phyloP scores from a whole-genome alignment of 75 land plant genomes.

The Cunninghamia lanceolata region DNA sequence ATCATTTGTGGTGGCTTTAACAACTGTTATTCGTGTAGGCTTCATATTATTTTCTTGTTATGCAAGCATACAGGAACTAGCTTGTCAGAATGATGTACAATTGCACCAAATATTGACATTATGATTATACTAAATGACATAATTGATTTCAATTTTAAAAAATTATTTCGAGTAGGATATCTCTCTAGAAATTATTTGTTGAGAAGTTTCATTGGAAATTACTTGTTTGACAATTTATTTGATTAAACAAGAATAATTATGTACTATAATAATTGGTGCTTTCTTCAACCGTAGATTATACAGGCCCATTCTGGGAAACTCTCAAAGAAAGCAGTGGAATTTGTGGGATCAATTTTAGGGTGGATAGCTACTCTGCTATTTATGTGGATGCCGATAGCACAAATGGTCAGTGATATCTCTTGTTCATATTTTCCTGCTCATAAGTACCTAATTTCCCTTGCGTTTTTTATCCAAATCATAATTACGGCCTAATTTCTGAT shows the following conservation, averaged over 20 bases:
- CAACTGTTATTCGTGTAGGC: constrained; percentile 64
- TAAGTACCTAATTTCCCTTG: not conserved
- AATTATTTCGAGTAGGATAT: not conserved
- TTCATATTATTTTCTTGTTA: constrained; percentile 1
- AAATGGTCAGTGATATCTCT: constrained; percentile 47
- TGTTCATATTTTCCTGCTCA: not conserved
- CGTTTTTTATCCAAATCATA: not conserved
- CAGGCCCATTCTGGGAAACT: constrained; percentile 73
- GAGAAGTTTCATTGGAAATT: not conserved
- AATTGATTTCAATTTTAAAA: not conserved
- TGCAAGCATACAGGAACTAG: not conserved
- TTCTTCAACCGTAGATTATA: constrained; percentile 8
- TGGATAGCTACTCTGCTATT: constrained; percentile 97
- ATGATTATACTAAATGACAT: not conserved
- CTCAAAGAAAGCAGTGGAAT: constrained; percentile 37
- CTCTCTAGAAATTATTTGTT: not conserved
- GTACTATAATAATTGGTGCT: not conserved
- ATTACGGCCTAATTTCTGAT: constrained; percentile 1
- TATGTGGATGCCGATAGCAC: constrained; percentile 96
- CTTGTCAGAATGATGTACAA: not conserved
- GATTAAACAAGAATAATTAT: not conserved
- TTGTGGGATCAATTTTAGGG: constrained; percentile 64
- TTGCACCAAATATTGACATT: not conserved
- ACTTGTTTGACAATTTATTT: not conserved
- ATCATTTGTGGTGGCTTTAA: constrained; percentile 39